Evolutionary conservation across 208 protist species (phyloP).

Genomic region (Strigomonas oncopelti): DNA sequence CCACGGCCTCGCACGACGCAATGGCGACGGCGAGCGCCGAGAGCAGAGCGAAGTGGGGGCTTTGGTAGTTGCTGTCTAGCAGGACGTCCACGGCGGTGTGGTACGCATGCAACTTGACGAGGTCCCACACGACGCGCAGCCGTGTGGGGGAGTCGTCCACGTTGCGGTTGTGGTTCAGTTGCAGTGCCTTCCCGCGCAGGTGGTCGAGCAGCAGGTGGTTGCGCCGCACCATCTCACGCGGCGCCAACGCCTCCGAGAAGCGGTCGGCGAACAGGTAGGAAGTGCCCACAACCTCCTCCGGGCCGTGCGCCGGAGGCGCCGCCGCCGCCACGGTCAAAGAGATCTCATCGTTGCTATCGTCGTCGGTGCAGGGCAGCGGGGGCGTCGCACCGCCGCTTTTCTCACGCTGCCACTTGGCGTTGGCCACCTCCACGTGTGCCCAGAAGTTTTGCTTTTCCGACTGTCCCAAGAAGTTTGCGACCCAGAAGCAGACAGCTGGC

Average conservation of each 20-base stretch:
- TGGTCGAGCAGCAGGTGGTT: conserved; percentile 58
- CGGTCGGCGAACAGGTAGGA: conserved; percentile 44
- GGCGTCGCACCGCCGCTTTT: neutral
- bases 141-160: conserved; percentile 39
- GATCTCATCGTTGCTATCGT: neutral
- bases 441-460: conserved; percentile 59
- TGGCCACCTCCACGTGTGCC: conserved; percentile 11
- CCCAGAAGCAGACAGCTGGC: conserved; percentile 21
- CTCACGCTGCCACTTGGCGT: neutral
- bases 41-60: conserved; percentile 47
- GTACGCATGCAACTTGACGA: conserved; percentile 46
- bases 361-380: neutral
- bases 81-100: conserved; percentile 65
- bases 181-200: conserved; percentile 34
- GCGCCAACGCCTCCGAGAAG: conserved; percentile 42
- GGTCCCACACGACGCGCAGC: conserved; percentile 48
- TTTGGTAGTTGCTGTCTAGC: conserved; percentile 60
- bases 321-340: neutral
- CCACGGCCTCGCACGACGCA: conserved; percentile 16
- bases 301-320: neutral
- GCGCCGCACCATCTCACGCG: conserved; percentile 23
- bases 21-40: conserved; percentile 63
- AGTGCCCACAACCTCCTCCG: conserved; percentile 10
- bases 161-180: conserved; percentile 24
- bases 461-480: conserved; percentile 62